phyloP scores from a whole-genome alignment of 2,329 filamentous ascomycete species.

The Grosmannia huntii region DNA sequence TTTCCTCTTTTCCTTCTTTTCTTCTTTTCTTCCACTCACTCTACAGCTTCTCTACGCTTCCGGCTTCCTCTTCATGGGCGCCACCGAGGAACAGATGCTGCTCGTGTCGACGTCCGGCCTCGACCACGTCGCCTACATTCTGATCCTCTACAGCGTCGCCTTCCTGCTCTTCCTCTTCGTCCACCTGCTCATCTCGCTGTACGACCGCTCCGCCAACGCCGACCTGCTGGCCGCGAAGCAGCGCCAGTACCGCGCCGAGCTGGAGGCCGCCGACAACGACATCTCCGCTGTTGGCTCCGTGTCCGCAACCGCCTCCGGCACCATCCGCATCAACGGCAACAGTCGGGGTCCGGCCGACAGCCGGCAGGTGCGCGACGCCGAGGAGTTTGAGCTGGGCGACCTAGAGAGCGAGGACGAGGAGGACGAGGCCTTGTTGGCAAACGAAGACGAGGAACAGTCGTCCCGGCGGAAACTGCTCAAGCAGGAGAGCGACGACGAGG shows the following conservation, averaged over 20 bases:
- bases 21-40: constrained; percentile 12
- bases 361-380: constrained; percentile 58
- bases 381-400: constrained; percentile 88
- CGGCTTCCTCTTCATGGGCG: constrained; percentile 94
- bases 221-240: constrained; percentile 9
- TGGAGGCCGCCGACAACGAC: not conserved
- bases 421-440: constrained; percentile 75
- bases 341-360: constrained; percentile 30
- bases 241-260: not conserved
- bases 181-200: constrained; percentile 74
- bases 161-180: constrained; percentile 86
- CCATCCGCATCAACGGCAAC: constrained; percentile 13
- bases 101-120: constrained; percentile 62
- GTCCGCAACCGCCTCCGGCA: not conserved
- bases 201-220: constrained; percentile 48
- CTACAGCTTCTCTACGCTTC: constrained; percentile 72
- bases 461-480: constrained; percentile 24
- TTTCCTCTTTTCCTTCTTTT: not conserved
- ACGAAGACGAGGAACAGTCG: constrained; percentile 49
- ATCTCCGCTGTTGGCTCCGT: not conserved
- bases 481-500: constrained; percentile 19
- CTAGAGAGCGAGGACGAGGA: constrained; percentile 86
- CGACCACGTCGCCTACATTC: constrained; percentile 81
- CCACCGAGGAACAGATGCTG: constrained; percentile 90
- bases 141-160: constrained; percentile 81